Percentiles rank a stretch among this genome's conserved stretches.
Conservation (phyloP, 1,139 yeast genomes). For the Taiozyma sp. region DNA sequence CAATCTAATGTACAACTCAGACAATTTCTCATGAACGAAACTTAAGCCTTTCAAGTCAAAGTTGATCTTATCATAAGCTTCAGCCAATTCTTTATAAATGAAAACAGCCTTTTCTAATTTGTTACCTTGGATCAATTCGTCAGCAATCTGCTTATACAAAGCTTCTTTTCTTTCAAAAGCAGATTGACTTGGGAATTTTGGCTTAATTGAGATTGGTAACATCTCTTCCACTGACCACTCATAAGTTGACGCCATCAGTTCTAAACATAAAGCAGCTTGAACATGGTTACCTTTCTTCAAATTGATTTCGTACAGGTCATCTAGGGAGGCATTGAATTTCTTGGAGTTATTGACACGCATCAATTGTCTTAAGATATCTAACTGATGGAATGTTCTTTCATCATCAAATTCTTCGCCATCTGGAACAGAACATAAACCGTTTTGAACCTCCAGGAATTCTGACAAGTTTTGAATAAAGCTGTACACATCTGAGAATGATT, state of each 20-base stretch:
- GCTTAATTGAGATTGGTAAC: conserved; percentile 55
- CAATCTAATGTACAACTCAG: conserved; percentile 61
- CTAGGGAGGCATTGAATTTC: conserved; percentile 69
- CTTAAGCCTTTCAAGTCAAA: conserved; percentile 77
- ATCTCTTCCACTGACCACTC: conserved; percentile 63
- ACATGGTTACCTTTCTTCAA: conserved; percentile 56
- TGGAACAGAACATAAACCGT: conserved; percentile 71
- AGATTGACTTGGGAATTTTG: conserved; percentile 72
- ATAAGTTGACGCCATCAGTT: conserved; percentile 71
- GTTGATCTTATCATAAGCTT: conserved; percentile 67
- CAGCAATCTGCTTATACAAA: conserved; percentile 66
- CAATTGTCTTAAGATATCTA: conserved; percentile 72
- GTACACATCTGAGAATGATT: conserved; percentile 48
- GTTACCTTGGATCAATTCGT: conserved; percentile 64
- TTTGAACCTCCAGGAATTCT: conserved; percentile 59
- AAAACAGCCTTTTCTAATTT: conserved; percentile 74
- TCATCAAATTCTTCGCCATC: conserved; percentile 81
- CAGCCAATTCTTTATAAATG: conserved; percentile 70
- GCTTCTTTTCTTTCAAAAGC: conserved; percentile 80
- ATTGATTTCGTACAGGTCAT: conserved; percentile 67
- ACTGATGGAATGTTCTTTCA: conserved; percentile 75
- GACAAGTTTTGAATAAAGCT: conserved; percentile 51
- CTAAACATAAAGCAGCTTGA: conserved; percentile 81
- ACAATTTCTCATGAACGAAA: conserved; percentile 62
- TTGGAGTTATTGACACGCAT: conserved; percentile 79